A percentile compares a stretch with the other conserved stretches of the same genome.
Evolutionary conservation across 2,329 filamentous ascomycete genomes (phyloP).

Genomic region (Celoporthe dispersa): DNA sequence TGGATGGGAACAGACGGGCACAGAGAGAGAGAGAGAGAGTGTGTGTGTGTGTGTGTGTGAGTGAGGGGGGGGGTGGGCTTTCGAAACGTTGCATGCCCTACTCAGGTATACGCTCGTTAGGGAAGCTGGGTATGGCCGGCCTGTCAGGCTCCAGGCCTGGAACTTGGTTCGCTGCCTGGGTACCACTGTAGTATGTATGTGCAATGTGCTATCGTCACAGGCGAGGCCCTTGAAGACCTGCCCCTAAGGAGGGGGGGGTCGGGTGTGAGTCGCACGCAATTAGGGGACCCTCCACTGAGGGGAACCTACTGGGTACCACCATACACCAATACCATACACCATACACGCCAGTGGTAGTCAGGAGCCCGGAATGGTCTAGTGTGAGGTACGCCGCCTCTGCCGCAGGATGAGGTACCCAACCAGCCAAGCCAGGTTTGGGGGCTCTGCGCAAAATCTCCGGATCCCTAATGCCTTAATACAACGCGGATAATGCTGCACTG

Average conservation of each 20-base stretch:
- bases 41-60: too few species aligned
- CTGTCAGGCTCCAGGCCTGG: neutral
- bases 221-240: neutral
- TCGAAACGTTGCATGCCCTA: constrained; percentile 14
- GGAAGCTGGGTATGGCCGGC: neutral
- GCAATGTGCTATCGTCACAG: neutral
- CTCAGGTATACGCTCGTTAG: neutral
- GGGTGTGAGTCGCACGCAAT: neutral
- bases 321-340: constrained; percentile 1
- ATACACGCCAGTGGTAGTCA: constrained; percentile 1
- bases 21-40: neutral
- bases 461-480: constrained; percentile 4
- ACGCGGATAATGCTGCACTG: constrained; percentile 11
- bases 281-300: neutral
- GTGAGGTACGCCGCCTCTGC: constrained; percentile 8
- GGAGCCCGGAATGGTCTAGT: constrained; percentile 12
- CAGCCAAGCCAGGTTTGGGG: constrained; percentile 7
- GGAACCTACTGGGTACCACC: constrained; percentile 1
- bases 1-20: constrained; percentile 1
- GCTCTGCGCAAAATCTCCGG: constrained; percentile 10
- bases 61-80: neutral
- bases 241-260: neutral
- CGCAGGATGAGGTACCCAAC: neutral
- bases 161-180: neutral
- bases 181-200: neutral